Conservation (phyloP, 306 rosid genomes). For the Acacia crassicarpa region DNA sequence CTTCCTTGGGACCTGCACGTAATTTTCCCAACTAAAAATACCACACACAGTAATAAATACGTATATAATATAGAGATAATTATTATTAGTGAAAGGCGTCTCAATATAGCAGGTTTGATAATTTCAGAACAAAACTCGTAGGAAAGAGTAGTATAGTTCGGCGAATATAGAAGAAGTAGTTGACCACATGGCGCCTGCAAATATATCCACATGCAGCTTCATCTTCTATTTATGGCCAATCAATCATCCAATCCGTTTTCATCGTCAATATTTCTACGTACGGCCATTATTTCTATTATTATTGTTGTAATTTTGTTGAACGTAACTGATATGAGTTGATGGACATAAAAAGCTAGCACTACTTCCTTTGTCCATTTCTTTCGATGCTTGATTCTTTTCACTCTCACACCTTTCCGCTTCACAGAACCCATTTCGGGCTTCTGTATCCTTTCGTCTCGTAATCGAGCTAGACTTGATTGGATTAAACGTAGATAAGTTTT, state of each 20-base stretch:
- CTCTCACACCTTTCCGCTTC: constrained; percentile 15
- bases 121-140: not conserved
- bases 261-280: not conserved
- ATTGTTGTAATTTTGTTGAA: constrained; percentile 19
- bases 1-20: too few species aligned
- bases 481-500: not conserved
- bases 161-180: not conserved
- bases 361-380: constrained; percentile 36
- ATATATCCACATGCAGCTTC: not conserved
- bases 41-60: too few species aligned
- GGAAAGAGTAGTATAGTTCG: not conserved
- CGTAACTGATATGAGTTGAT: constrained; percentile 22
- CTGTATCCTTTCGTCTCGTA: not conserved
- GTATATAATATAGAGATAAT: too few species aligned
- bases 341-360: not conserved
- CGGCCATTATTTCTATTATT: constrained; percentile 22
- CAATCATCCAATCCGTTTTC: not conserved
- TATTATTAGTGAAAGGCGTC: not conserved
- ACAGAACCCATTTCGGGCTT: constrained; percentile 16
- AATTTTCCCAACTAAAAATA: too few species aligned
- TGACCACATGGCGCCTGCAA: not conserved
- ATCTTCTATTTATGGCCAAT: not conserved
- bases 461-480: not conserved
- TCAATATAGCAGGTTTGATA: not conserved
- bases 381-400: constrained; percentile 25